Conservation (phyloP, 345 rosid genomes). For the Hibiscus syriacus region DNA sequence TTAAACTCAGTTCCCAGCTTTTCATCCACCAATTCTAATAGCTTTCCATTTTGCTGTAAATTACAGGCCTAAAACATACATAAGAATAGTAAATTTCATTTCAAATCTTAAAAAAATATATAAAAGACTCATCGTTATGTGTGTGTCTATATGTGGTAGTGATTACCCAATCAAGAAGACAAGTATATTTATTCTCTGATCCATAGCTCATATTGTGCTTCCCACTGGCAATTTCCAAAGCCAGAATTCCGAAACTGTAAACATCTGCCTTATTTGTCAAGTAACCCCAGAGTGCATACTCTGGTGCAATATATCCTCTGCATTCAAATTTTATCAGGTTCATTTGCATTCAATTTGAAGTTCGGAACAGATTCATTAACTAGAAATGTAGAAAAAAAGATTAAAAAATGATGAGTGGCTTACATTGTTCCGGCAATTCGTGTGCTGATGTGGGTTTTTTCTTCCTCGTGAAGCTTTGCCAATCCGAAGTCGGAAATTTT, state of each 20-base stretch:
- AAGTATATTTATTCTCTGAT: constrained; percentile 8
- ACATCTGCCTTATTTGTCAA: constrained; percentile 43
- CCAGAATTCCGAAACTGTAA: constrained; percentile 36
- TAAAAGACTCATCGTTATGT: background rate
- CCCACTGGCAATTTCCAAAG: constrained; percentile 36
- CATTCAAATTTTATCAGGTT: constrained; percentile 1
- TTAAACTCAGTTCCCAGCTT: constrained; percentile 26
- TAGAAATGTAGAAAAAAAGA: background rate
- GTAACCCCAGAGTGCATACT: constrained; percentile 23
- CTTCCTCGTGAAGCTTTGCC: constrained; percentile 45
- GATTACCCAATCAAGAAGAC: constrained; percentile 38
- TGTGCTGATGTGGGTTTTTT: constrained; percentile 49
- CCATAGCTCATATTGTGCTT: constrained; percentile 9
- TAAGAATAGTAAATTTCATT: background rate
- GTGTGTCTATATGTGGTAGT: background rate
- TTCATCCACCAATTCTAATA: constrained; percentile 32
- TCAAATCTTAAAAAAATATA: background rate
- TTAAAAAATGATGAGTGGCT: background rate
- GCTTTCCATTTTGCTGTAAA: constrained; percentile 27
- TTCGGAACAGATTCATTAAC: background rate
- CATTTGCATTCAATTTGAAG: background rate
- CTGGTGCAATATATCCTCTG: constrained; percentile 11
- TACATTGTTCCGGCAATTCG: constrained; percentile 64
- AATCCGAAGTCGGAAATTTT: constrained; percentile 65
- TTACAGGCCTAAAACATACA: constrained; percentile 24